Evolutionary conservation across 768 basidiomycete species (phyloP).

Genomic region (Suillus cothurnatus): DNA sequence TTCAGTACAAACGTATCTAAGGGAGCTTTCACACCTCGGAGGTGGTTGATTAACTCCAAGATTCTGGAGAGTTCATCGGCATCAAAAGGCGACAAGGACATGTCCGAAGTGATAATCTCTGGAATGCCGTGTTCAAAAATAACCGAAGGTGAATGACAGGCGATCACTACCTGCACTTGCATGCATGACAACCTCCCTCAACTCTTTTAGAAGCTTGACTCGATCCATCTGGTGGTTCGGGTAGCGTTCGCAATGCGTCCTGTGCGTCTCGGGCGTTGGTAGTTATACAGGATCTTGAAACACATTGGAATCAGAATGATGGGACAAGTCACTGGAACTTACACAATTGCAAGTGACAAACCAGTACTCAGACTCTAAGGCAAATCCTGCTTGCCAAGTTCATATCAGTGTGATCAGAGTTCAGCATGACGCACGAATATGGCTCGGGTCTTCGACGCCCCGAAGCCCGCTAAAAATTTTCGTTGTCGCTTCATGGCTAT

Average conservation of each 20-base stretch:
- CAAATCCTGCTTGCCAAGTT: constrained; percentile 4
- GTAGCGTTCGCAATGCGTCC: constrained; percentile 12
- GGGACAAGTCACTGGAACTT: neutral
- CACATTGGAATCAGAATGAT: neutral
- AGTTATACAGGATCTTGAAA: neutral
- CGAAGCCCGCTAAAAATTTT: constrained; percentile 3
- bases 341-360: constrained; percentile 3
- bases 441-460: neutral
- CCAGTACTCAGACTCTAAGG: constrained; percentile 11
- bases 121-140: neutral
- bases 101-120: constrained; percentile 12
- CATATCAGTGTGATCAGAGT: neutral
- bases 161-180: constrained; percentile 11
- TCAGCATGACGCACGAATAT: constrained; percentile 4
- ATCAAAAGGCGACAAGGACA: constrained; percentile 10
- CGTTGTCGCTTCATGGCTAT: neutral
- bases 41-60: constrained; percentile 9
- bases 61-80: constrained; percentile 10
- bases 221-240: constrained; percentile 4
- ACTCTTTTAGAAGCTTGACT: constrained; percentile 7
- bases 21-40: neutral
- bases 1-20: neutral
- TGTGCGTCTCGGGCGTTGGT: neutral
- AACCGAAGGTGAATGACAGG: neutral
- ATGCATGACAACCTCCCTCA: constrained; percentile 9